Conservation (phyloP, 352 stramenopile species). For the Blastocystis sp. region DNA sequence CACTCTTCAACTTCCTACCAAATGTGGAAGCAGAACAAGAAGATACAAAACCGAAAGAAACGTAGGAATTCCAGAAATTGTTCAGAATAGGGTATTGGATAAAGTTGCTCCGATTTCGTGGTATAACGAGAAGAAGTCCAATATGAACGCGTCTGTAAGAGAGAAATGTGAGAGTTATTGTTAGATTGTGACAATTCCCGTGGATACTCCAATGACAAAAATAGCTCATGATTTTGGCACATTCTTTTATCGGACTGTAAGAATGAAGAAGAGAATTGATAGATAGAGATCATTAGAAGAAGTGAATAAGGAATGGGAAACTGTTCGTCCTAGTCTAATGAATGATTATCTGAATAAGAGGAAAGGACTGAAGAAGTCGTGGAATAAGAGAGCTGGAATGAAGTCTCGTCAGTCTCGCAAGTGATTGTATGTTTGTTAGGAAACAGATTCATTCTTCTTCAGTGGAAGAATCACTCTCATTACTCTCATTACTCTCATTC, state of each 20-base stretch:
- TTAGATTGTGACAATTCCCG: slow-evolving; percentile 11
- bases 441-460: slow-evolving; percentile 5
- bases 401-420: background rate
- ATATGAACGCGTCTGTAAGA: background rate
- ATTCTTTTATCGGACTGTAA: slow-evolving; percentile 38
- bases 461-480: background rate
- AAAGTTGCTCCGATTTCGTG: slow-evolving; percentile 5
- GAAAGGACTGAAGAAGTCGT: background rate
- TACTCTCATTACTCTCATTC: background rate
- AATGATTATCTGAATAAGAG: slow-evolving; percentile 43
- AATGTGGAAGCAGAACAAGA: background rate
- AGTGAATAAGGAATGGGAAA: slow-evolving; percentile 40
- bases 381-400: background rate
- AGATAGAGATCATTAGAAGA: slow-evolving; percentile 29
- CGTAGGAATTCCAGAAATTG: background rate
- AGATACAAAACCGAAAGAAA: background rate
- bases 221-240: slow-evolving; percentile 10
- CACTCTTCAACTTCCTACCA: slow-evolving; percentile 24
- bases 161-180: background rate
- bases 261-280: background rate
- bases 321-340: background rate
- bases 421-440: slow-evolving; percentile 31
- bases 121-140: slow-evolving; percentile 6
- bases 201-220: background rate
- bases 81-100: background rate